Evolutionary conservation across 106 monocot genomes (phyloP), one percentile per base, ranked within the genome.

Genomic region (Posidonia australis): DNA sequence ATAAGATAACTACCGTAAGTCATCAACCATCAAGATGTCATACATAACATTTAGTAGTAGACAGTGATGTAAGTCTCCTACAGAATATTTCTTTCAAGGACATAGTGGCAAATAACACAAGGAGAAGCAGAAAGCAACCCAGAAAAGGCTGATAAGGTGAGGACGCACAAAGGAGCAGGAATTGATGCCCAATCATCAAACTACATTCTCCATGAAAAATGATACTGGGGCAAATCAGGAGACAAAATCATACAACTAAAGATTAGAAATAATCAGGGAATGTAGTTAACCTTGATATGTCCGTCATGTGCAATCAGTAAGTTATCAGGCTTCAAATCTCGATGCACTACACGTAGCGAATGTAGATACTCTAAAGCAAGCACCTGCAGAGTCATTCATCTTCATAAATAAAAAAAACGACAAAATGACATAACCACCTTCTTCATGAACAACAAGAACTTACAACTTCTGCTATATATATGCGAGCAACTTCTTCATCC

Each of bases 391-490:
- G 46, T 27, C n/a, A n/a, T n/a, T 51, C 60, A 27, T 17, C 13
- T 12, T 23, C 30, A 41, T 30, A 13, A n/a, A 53, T 17, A 27
- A 56, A 65, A 57, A 21, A 17, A 48, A 0, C 14, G 49, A 25
- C 44, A 10, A 65, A 3, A 69, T 49, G 16, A 12, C 27, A 58
- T 46, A 32, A 66, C 16, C 0, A 58, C 12, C 10, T 41, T 54
- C 7, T 24, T 5, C 30, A 52, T 36, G 29, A 21, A 55, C 17
- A 46, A 28, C 57, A 46, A 52, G 54, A 59, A 57, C 90, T 80
- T 87, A 98, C 98, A 75, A 98, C 90, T 91, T 98, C 98, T 66
- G 98, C 98, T 56, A 98, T 91, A 70, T 98, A 98, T 66, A 85
- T 60, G 20, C 85, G 87, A 72, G 87, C 84, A 84, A 98, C 81